A percentile compares a stretch with the other conserved stretches of the same genome.
phyloP scores from a whole-genome alignment of 2,329 filamentous ascomycete genomes.

The Aplosporella prunicola region DNA sequence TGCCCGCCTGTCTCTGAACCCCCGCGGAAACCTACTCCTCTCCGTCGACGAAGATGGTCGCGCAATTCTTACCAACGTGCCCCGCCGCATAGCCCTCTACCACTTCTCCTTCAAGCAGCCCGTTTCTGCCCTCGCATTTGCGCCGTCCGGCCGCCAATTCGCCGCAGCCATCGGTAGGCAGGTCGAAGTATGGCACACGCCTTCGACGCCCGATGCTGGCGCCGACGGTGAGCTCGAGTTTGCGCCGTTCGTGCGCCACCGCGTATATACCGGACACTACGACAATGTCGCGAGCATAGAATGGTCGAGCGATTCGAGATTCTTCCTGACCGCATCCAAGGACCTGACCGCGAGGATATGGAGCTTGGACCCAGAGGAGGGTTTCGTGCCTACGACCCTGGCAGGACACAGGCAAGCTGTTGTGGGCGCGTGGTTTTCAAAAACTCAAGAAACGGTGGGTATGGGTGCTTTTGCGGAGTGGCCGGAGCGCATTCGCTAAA shows the following conservation, averaged over 20 bases:
- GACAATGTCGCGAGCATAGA: slow-evolving; percentile 78
- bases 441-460: slow-evolving; percentile 69
- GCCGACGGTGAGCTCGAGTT: slow-evolving; percentile 80
- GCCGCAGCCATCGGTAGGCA: slow-evolving; percentile 78
- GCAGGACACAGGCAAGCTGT: slow-evolving; percentile 86
- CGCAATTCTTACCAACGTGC: slow-evolving; percentile 85
- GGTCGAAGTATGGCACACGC: slow-evolving; percentile 93
- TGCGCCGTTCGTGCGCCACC: slow-evolving; percentile 84
- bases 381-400: slow-evolving; percentile 80
- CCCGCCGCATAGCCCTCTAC: slow-evolving; percentile 76
- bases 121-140: slow-evolving; percentile 78
- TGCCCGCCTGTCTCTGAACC: slow-evolving; percentile 74
- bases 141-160: slow-evolving; percentile 84
- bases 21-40: slow-evolving; percentile 82
- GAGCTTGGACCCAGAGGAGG: slow-evolving; percentile 80
- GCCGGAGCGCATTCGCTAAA: slow-evolving; percentile 3
- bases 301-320: slow-evolving; percentile 93
- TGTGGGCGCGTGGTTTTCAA: slow-evolving; percentile 92
- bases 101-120: slow-evolving; percentile 89
- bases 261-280: slow-evolving; percentile 79
- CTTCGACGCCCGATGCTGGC: slow-evolving; percentile 74
- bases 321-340: slow-evolving; percentile 86
- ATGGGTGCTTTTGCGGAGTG: background rate
- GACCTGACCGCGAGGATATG: slow-evolving; percentile 91
- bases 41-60: slow-evolving; percentile 90